phyloP scores from a whole-genome alignment of 2,329 filamentous ascomycete species.

The Fusarium poae region DNA sequence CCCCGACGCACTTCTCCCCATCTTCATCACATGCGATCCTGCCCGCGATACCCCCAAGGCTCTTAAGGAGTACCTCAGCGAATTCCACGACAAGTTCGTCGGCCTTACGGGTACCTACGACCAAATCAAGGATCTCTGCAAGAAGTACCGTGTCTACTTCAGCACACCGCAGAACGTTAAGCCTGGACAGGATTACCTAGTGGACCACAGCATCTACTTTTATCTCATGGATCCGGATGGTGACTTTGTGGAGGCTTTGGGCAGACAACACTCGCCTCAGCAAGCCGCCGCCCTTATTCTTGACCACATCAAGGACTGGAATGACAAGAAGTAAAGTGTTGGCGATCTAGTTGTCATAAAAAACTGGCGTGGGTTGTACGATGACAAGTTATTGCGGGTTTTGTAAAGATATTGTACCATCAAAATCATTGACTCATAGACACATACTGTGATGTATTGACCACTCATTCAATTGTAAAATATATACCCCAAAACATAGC shows the following conservation, averaged over 20 bases:
- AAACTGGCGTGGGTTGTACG: conserved; percentile 33
- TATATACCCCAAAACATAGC: neutral
- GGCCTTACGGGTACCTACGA: conserved; percentile 95
- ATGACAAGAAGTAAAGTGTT: conserved; percentile 32
- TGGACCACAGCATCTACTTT: conserved; percentile 99
- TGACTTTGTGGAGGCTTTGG: conserved; percentile 97
- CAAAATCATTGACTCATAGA: conserved; percentile 44
- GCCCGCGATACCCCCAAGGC: conserved; percentile 89
- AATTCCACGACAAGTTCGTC: conserved; percentile 89
- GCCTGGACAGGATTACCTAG: conserved; percentile 94
- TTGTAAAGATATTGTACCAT: conserved; percentile 49
- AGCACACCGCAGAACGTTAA: conserved; percentile 90
- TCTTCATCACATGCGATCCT: conserved; percentile 97
- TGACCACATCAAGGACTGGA: conserved; percentile 80
- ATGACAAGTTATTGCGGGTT: conserved; percentile 36
- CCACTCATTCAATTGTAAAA: conserved; percentile 51
- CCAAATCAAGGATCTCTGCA: conserved; percentile 93
- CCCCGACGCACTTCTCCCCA: conserved; percentile 72
- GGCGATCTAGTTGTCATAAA: conserved; percentile 4
- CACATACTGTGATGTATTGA: conserved; percentile 39
- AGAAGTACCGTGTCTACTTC: conserved; percentile 97
- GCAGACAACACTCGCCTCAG: conserved; percentile 91
- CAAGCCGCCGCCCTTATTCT: conserved; percentile 86
- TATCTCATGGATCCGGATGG: conserved; percentile 99
- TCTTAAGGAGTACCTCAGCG: conserved; percentile 84